Conservation (phyloP, 2,329 filamentous ascomycete species). For the Fusarium beomiforme region DNA sequence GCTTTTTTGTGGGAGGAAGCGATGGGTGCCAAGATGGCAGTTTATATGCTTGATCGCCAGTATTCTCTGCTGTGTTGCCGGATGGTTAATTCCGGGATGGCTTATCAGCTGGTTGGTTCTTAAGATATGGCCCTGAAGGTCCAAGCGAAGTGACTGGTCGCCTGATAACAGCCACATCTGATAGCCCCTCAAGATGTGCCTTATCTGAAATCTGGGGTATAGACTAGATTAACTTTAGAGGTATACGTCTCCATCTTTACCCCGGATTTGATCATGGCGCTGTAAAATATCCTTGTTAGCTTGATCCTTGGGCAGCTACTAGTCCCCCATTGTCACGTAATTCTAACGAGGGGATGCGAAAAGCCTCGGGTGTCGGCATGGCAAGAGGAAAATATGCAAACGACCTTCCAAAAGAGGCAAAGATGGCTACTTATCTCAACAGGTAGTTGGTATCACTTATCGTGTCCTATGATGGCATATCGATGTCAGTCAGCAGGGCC, state of each 20-base stretch:
- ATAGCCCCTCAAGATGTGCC: background rate
- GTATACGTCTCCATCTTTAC: too few relatives aligned
- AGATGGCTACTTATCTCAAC: background rate
- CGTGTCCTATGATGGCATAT: background rate
- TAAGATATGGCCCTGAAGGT: background rate
- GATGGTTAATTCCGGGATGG: background rate
- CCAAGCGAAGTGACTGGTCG: background rate
- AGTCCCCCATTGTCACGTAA: background rate
- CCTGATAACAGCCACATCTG: background rate
- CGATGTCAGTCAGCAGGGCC: background rate
- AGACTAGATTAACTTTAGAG: too few relatives aligned
- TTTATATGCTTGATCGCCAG: accelerated
- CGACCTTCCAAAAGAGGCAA: background rate
- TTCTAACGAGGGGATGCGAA: background rate
- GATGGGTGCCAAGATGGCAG: background rate
- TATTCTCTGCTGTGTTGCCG: background rate
- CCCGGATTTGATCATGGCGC: background rate
- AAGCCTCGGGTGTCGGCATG: accelerated
- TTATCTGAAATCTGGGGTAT: background rate
- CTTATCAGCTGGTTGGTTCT: background rate
- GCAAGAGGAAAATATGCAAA: accelerated
- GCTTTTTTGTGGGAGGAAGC: accelerated
- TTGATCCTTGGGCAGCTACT: accelerated
- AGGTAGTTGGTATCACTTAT: background rate
- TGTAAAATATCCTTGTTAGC: too few relatives aligned